These are phyloP conservation scores for Diaporthe humulicola DNA, from an alignment of 2,329 filamentous ascomycete species.

Conservation along the genomic window DNA sequence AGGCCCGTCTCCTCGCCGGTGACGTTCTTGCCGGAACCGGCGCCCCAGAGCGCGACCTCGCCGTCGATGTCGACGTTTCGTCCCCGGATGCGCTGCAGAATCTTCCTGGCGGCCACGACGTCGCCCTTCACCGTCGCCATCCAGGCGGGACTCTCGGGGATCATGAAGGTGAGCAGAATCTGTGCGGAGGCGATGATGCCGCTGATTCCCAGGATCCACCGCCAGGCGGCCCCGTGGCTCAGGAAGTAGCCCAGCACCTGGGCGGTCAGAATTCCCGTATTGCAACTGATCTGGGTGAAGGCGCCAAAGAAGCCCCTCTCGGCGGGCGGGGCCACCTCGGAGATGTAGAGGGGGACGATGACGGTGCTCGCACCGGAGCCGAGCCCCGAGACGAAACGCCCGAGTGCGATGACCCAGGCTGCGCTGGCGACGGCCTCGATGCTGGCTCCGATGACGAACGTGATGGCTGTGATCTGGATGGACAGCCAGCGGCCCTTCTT, in stretches of 20 bases:
- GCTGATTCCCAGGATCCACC: conserved; percentile 83
- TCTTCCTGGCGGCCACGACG: conserved; percentile 71
- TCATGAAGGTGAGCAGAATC: conserved; percentile 76
- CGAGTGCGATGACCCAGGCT: conserved; percentile 77
- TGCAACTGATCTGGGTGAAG: conserved; percentile 94
- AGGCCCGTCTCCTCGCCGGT: conserved; percentile 83
- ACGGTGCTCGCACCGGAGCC: conserved; percentile 92
- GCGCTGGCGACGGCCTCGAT: conserved; percentile 80
- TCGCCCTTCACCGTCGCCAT: conserved; percentile 76
- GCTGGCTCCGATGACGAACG: conserved; percentile 82
- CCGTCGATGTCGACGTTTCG: conserved; percentile 75
- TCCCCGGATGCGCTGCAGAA: conserved; percentile 83
- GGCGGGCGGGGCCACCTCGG: conserved; percentile 84
- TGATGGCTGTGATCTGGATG: conserved; percentile 82
- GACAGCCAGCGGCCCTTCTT: conserved; percentile 79
- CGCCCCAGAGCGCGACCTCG: conserved; percentile 76
- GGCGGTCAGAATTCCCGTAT: conserved; percentile 86
- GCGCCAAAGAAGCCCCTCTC: conserved; percentile 84
- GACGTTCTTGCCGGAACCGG: conserved; percentile 67
- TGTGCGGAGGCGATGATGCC: conserved; percentile 78
- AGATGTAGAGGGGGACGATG: conserved; percentile 94
- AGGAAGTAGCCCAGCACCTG: conserved; percentile 91
- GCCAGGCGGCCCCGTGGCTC: conserved; percentile 84
- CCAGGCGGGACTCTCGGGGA: conserved; percentile 92
- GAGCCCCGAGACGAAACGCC: conserved; percentile 83